Base-by-base conservation (phyloP, 2,329 filamentous ascomycete genomes). In the Claviceps sp. region DNA sequence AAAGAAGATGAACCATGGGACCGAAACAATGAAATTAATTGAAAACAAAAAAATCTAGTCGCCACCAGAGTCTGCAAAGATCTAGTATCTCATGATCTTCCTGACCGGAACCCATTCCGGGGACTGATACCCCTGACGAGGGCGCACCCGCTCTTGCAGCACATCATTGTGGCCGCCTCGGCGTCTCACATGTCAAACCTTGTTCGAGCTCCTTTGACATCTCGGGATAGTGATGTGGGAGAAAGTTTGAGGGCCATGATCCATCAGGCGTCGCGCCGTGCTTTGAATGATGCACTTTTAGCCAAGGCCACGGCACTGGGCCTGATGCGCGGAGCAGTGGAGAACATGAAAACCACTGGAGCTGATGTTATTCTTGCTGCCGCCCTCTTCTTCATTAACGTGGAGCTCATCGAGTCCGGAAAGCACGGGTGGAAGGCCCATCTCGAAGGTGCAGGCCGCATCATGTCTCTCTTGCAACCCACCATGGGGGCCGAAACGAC, bases 1-100 rank as follows among this genome's bases (percentile, higher is more conserved):
- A 47, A 18, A 34, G 30, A 11, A 34, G 30, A 34, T 34, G 37
- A 51, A 26, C 13, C 13, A 22, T 5, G 4, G 8, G n/a, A 48
- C 8, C 26, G 9, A 26, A 44, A 4, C 14, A 34, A 43, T 26
- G 3, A 30, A 44, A 26, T 44, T 2, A 45, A 14, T 4, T 5
- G 5, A 16, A 44, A 44, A 47, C 44, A 37, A 26, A 26, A 26
- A 36, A 22, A 24, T 1, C 36, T 70, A 78, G 71, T 77, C 63
- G 62, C 73, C 51, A 65, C 61, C n/a, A 63, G 72, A 41, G 65
- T 81, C 48, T 79, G 76, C 63, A 71, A 67, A 59, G 76, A 79
- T 57, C 67, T 81, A 43, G 72, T 76, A 51, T 69, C 72, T 26
- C 65, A 68, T 50, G 73, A 76, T 60, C 57, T 69, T 47, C 65